Conservation (phyloP, 352 stramenopile genomes). For the Pythium vanterpoolii region DNA sequence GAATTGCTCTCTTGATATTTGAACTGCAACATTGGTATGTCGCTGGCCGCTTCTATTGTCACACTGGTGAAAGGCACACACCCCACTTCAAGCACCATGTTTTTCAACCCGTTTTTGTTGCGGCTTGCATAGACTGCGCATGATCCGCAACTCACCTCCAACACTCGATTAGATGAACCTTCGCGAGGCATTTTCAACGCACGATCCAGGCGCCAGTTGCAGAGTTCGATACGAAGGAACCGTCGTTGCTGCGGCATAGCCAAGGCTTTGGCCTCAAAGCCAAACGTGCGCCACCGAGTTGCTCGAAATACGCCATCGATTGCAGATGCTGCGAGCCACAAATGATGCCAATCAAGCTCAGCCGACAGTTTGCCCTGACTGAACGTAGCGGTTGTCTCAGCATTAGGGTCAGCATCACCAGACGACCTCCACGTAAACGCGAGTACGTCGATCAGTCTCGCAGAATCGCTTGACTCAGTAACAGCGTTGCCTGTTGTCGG, state of each 20-base stretch:
- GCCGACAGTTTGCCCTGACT: not conserved
- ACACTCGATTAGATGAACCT: slow-evolving; percentile 11
- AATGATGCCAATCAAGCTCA: slow-evolving; percentile 1
- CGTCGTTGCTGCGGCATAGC: not conserved
- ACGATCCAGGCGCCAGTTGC: slow-evolving; percentile 12
- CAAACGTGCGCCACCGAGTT: not conserved
- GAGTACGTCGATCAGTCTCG: slow-evolving; percentile 10
- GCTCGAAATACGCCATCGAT: slow-evolving; percentile 7
- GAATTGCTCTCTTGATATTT: slow-evolving; percentile 21
- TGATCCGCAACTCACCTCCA: not conserved
- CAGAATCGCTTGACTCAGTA: not conserved
- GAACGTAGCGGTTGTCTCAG: slow-evolving; percentile 4
- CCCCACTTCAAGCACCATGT: slow-evolving; percentile 5
- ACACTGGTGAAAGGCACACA: not conserved
- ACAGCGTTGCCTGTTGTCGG: not conserved
- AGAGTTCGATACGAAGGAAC: slow-evolving; percentile 1
- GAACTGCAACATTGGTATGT: slow-evolving; percentile 3
- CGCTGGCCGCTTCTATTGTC: not conserved
- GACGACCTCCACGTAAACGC: slow-evolving; percentile 6
- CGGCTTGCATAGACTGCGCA: slow-evolving; percentile 1
- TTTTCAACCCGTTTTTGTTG: not conserved
- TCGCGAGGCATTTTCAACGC: slow-evolving; percentile 4
- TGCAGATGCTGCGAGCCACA: slow-evolving; percentile 4
- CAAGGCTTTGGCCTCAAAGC: not conserved
- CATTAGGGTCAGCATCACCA: not conserved